phyloP scores from a whole-genome alignment of 768 basidiomycete genomes.

The Saitozyma podzolica region DNA sequence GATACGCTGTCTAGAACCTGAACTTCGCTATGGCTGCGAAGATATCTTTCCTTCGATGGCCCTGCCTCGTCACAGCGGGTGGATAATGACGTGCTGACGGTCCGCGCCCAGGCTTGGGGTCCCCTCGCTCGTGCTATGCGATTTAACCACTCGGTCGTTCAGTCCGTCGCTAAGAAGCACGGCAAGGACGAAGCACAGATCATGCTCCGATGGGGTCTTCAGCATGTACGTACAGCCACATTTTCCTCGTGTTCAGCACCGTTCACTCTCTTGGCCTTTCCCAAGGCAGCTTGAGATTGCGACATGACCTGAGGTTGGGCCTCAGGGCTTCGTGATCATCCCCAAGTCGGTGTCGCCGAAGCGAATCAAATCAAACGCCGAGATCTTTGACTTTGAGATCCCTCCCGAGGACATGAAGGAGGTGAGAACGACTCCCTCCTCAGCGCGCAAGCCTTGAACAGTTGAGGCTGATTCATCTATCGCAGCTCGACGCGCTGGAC shows the following conservation, averaged over 20 bases:
- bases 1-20: conserved; percentile 11
- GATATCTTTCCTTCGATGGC: neutral
- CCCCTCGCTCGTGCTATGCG: conserved; percentile 67
- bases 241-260: neutral
- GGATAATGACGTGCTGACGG: neutral
- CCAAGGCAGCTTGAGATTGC: neutral
- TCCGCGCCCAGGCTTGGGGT: conserved; percentile 71
- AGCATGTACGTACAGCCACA: conserved; percentile 61
- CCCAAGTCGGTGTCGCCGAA: conserved; percentile 56
- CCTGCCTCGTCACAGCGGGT: no score
- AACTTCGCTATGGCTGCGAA: no score
- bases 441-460: neutral
- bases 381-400: conserved; percentile 57
- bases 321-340: conserved; percentile 53
- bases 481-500: conserved; percentile 49
- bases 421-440: neutral
- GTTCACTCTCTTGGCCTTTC: neutral
- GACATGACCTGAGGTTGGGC: no score
- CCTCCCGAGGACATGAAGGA: conserved; percentile 54
- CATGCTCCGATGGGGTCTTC: conserved; percentile 78
- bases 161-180: conserved; percentile 59
- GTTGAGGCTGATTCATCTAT: no score
- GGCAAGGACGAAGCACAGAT: conserved; percentile 65
- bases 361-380: conserved; percentile 55
- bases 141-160: conserved; percentile 64